phyloP scores from a whole-genome alignment of 441 rosid genomes.

The Adansonia gregorii region DNA sequence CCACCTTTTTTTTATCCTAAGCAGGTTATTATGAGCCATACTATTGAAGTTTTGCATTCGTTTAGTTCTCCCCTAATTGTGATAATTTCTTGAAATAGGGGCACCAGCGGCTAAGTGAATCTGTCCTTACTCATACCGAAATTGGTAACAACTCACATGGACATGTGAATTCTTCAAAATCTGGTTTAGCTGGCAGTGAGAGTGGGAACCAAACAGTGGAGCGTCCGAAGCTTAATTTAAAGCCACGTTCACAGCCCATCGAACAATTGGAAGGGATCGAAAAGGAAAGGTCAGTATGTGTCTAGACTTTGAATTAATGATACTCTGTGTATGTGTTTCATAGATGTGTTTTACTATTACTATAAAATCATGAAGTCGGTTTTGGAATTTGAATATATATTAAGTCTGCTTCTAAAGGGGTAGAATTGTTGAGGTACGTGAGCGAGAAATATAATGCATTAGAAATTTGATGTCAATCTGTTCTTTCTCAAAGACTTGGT shows the following conservation, averaged over 20 bases:
- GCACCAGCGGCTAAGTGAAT: constrained; percentile 35
- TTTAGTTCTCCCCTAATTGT: constrained; percentile 21
- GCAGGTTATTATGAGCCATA: constrained; percentile 35
- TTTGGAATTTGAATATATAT: not conserved
- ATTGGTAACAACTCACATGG: constrained; percentile 37
- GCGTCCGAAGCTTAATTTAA: constrained; percentile 63
- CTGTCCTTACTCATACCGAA: constrained; percentile 39
- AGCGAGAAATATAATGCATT: not conserved
- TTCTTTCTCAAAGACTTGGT: not conserved
- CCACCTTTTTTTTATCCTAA: constrained; percentile 42
- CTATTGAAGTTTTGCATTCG: not conserved
- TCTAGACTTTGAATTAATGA: not conserved
- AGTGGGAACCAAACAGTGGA: constrained; percentile 50
- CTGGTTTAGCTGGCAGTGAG: constrained; percentile 47
- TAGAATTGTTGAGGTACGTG: not conserved
- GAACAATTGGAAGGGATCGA: constrained; percentile 56
- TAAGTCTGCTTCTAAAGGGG: not conserved
- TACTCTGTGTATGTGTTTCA: too few relatives aligned
- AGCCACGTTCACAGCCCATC: constrained; percentile 59
- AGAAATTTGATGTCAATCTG: not conserved
- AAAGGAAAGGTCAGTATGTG: constrained; percentile 55
- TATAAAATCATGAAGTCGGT: not conserved
- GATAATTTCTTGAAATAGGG: constrained; percentile 39
- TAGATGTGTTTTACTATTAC: not conserved
- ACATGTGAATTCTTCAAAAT: constrained; percentile 39